phyloP scores from a whole-genome alignment of 106 monocot species.

The Acanthochlamys bracteata region DNA sequence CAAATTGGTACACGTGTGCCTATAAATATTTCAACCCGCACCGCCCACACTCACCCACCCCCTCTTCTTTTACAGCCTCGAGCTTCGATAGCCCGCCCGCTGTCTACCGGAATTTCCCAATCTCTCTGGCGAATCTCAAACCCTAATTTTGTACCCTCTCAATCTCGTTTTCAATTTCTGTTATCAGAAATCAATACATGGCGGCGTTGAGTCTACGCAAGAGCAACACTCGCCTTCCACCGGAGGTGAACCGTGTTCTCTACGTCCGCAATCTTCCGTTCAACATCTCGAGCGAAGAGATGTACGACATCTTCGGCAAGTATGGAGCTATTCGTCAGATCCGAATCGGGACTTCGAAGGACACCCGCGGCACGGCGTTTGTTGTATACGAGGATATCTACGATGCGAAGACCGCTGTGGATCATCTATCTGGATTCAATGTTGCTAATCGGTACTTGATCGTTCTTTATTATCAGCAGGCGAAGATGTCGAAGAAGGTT shows the following conservation, averaged over 20 bases:
- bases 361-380: constrained; percentile 93
- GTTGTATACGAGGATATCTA: constrained; percentile 99
- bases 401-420: constrained; percentile 98
- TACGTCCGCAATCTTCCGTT: constrained; percentile 98
- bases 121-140: too few relatives aligned
- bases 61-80: too few relatives aligned
- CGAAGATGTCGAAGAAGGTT: constrained; percentile 93
- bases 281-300: constrained; percentile 99
- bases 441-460: constrained; percentile 97
- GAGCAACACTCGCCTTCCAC: constrained; percentile 86
- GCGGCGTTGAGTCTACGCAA: constrained; percentile 81
- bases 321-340: constrained; percentile 99
- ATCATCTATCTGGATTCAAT: constrained; percentile 97
- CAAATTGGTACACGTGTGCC: too few relatives aligned
- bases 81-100: too few relatives aligned
- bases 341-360: constrained; percentile 81
- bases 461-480: constrained; percentile 93
- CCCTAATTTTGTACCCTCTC: too few relatives aligned
- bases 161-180: too few relatives aligned
- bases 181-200: too few relatives aligned
- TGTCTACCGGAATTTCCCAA: too few relatives aligned
- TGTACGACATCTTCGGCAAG: constrained; percentile 99
- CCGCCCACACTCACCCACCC: too few relatives aligned
- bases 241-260: constrained; percentile 92
- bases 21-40: too few relatives aligned